These are phyloP conservation scores for Psilocybe cubensis DNA, from an alignment of 768 basidiomycete genomes.

Conservation along the genomic window DNA sequence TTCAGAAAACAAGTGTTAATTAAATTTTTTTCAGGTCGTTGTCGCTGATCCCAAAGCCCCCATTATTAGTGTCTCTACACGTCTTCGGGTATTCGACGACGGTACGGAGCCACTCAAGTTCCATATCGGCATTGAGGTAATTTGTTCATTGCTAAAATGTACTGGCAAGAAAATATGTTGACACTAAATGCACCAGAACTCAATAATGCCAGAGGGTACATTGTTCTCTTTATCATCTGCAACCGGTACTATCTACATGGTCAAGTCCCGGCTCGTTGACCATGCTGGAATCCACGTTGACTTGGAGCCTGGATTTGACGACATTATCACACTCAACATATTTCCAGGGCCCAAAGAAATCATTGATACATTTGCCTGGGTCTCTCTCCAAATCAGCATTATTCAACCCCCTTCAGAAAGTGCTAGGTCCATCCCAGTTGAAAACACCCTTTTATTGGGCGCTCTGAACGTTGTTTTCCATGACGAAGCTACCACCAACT, in stretches of 20 bases:
- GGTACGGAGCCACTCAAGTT: not conserved
- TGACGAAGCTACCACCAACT: not conserved
- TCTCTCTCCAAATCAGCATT: not conserved
- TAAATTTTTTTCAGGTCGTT: not conserved
- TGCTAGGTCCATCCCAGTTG: not conserved
- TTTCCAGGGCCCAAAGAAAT: not conserved
- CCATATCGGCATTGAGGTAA: not conserved
- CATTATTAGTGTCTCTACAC: not conserved
- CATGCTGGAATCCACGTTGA: not conserved
- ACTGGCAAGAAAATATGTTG: too few relatives aligned
- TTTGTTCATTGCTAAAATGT: too few relatives aligned
- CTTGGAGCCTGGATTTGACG: not conserved
- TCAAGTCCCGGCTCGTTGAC: not conserved
- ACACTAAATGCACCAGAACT: not conserved
- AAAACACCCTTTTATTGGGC: not conserved
- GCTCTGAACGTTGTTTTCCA: constrained; percentile 2
- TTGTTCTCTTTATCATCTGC: not conserved
- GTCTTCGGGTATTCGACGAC: not conserved
- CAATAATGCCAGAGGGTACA: not conserved
- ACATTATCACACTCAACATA: not conserved
- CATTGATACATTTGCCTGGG: not conserved
- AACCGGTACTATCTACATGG: not conserved
- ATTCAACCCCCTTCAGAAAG: not conserved
- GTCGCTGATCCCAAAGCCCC: not conserved
- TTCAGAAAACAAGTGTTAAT: too few relatives aligned